phyloP scores from a whole-genome alignment of 371 early-diverging fungal species.

The Lichtheimia corymbifera region DNA sequence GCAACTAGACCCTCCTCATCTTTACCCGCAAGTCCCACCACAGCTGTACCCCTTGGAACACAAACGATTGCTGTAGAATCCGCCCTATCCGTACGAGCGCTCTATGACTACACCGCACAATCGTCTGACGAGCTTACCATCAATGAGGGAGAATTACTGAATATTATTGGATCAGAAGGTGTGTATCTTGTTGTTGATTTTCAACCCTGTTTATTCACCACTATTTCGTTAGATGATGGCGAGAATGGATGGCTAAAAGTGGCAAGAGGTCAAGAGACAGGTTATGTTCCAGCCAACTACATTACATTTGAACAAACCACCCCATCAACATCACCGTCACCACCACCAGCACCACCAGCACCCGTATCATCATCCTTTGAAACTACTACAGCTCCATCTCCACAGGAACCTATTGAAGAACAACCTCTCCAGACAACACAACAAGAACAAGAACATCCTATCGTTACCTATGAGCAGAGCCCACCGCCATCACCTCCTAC shows the following conservation, averaged over 20 bases:
- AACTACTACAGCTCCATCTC: background rate
- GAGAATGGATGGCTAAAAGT: slow-evolving; percentile 77
- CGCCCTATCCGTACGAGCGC: slow-evolving; percentile 45
- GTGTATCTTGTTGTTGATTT: background rate
- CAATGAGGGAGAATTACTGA: slow-evolving; percentile 64
- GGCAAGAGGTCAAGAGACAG: slow-evolving; percentile 42
- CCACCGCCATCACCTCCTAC: slow-evolving; percentile 9
- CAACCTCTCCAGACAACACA: background rate
- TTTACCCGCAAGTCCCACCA: background rate
- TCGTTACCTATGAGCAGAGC: background rate
- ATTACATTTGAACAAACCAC: slow-evolving; percentile 23
- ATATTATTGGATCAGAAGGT: slow-evolving; percentile 56
- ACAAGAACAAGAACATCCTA: background rate
- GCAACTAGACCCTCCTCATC: background rate
- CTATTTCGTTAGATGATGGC: slow-evolving; percentile 46
- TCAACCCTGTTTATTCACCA: background rate
- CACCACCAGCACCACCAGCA: background rate
- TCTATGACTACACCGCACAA: slow-evolving; percentile 78
- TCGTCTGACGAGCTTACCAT: slow-evolving; percentile 76
- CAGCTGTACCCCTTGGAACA: background rate
- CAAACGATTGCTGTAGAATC: background rate
- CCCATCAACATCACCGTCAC: slow-evolving; percentile 2
- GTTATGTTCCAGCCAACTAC: slow-evolving; percentile 75
- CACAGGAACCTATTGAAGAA: background rate
- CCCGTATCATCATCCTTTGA: background rate